A percentile compares a stretch with the other conserved stretches of the same genome.
Conservation (phyloP, 1,284 basidiomycete species). For the Tetrapyrgos nigripes region DNA sequence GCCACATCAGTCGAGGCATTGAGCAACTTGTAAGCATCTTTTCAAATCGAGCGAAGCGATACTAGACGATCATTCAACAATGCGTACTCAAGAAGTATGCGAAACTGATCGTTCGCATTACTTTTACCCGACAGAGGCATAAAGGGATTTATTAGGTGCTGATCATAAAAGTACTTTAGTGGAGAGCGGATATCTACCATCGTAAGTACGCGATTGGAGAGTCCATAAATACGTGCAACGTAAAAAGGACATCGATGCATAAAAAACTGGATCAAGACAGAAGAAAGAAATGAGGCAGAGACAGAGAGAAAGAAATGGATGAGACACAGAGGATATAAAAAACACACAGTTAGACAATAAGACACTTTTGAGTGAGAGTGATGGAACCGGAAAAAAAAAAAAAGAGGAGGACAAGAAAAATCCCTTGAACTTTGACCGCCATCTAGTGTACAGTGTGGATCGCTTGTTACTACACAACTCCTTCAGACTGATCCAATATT, state of each 20-base stretch:
- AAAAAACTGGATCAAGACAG: conserved; percentile 9
- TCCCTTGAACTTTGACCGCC: no score
- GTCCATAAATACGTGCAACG: conserved; percentile 22
- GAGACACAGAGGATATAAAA: conserved; percentile 2
- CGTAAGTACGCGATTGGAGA: conserved; percentile 2
- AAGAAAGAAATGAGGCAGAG: conserved; percentile 9
- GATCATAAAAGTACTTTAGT: conserved; percentile 4
- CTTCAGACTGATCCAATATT: no score
- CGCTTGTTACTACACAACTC: no score
- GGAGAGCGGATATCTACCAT: neutral
- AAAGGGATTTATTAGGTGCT: neutral
- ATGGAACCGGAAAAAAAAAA: neutral
- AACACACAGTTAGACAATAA: neutral
- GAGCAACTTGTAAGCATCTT: no score
- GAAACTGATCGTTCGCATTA: no score
- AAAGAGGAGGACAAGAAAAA: conserved; percentile 2
- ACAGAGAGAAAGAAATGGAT: conserved; percentile 16
- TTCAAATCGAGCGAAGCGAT: no score
- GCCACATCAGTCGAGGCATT: no score
- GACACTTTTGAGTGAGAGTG: neutral
- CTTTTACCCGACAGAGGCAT: neutral
- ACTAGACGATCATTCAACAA: no score
- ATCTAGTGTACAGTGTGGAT: no score
- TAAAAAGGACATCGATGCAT: conserved; percentile 10
- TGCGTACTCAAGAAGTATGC: no score